A percentile compares a stretch with the other conserved stretches of the same genome.
These are phyloP conservation scores for Candida mesenterica DNA, from an alignment of 1,139 yeast genomes.

Conservation along the genomic window DNA sequence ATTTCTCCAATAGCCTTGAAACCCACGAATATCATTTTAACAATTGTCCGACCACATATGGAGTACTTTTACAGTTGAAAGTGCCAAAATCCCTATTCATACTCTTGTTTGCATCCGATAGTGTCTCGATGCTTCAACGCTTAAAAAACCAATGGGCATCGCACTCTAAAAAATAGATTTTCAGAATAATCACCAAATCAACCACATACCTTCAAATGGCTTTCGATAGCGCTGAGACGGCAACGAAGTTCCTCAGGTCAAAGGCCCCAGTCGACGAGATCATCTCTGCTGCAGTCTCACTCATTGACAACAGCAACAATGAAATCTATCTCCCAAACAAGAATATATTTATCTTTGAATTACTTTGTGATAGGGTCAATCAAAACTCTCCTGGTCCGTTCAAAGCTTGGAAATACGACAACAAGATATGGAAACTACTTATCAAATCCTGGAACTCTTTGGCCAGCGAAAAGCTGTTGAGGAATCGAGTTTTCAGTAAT, in stretches of 20 bases:
- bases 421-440: constrained; percentile 49
- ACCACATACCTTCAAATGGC: neutral
- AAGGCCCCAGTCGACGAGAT: constrained; percentile 49
- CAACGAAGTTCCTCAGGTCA: constrained; percentile 65
- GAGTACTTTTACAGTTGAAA: too few relatives aligned
- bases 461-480: constrained; percentile 17
- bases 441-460: constrained; percentile 36
- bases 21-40: too few relatives aligned
- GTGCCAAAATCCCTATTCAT: neutral
- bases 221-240: constrained; percentile 52
- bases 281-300: constrained; percentile 35
- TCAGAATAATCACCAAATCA: neutral
- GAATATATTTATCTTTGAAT: constrained; percentile 59
- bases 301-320: constrained; percentile 34
- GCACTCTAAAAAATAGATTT: neutral
- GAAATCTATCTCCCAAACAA: constrained; percentile 60
- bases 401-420: constrained; percentile 39
- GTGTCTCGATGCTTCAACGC: neutral
- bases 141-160: neutral
- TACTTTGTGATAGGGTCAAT: constrained; percentile 64
- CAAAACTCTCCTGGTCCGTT: constrained; percentile 37
- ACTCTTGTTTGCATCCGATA: neutral
- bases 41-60: too few relatives aligned
- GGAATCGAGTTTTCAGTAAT: constrained; percentile 35
- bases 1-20: too few relatives aligned